Base-by-base conservation (phyloP, 2,329 filamentous ascomycete genomes). In the Aphanocladium album region DNA sequence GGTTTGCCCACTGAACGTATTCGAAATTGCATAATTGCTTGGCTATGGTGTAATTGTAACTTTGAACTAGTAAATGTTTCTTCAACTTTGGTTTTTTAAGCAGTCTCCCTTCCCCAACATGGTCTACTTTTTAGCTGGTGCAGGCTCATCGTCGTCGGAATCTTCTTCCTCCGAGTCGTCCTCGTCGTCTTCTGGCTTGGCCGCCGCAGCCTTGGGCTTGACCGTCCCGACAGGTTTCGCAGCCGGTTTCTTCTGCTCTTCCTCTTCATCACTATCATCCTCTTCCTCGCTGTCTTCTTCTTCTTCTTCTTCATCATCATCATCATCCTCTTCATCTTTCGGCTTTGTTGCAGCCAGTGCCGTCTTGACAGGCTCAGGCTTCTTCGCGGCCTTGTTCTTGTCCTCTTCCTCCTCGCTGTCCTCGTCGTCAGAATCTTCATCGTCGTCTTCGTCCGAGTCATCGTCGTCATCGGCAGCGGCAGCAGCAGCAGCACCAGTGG, bases 151-250 rank as follows among this genome's bases (percentile, higher is more conserved):
- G 9, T 66, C 61, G 2, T 66, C 65, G 23, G 37, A 52, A 12
- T 71, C 68, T 2, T 71, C 67, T 1, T 71, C 68, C 1, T 71
- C 69, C 0, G 70, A 66, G 0, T 69, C 67, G 0, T 72, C 67
- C 0, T 69, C 67, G 0, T 71, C 67, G 1, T 68, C 67, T 1
- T 11, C 21, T 14, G 14, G 37, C 63, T 65, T 70, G 5, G 72
- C 67, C 43, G 71, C 69, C 14, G 39, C 8, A n/a, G n/a, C n/a
- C 11, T 19, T 39, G 21, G 60, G 8, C 8, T 41, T 23, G 3
- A 39, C 23, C 6, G 17, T 21, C 39, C 46, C 53, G 16, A 16
- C 35, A 14, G 55, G n/a, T 8, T 56, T 57, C 6, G 46, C 53
- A 1, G n/a, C 12, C 1, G 43, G 35, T 19, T 56, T 47, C 19